Base-by-base conservation (phyloP, 1,139 yeast genomes). In the Diutina mesorugosa region DNA sequence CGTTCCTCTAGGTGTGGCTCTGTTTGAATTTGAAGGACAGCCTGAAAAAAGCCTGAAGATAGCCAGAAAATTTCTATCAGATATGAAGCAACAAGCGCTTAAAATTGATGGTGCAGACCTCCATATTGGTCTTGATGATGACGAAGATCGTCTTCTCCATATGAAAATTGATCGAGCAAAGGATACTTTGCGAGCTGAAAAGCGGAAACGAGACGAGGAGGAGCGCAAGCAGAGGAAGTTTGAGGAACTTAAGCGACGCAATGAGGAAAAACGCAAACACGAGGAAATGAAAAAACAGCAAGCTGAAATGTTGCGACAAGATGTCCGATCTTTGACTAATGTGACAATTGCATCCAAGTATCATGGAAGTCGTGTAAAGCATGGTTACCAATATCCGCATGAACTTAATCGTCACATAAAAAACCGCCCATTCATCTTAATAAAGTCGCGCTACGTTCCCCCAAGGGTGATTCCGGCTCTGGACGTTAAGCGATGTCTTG, bases 1-100 rank as follows among this genome's bases (percentile, higher is more conserved):
- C 2, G 87, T 86, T 28, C 93, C 96, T 0, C 69, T 90, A 55
- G 95, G 96, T 3, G 73, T 90, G 45, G 87, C 87, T 53, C 72
- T 83, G 26, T 74, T 90, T 57, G 74, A 78, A 58, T 90, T 80
- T 69, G 82, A 77, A 58, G 91, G 91, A 3, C 72, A 74, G 26
- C 64, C 74, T 2, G 85, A 81, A 55, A 72, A 72, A 57, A 80
- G 93, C 0, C 81, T 81, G 64, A 69, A 66, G 51, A 62, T 70
- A 28, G 80, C 80, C 14, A 69, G 69, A 54, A 67, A 66, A 55
- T 67, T 76, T 32, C 66, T 76, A 7, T 60, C 63, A 30, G 66
- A 63, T 3, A 65, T 74, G 12, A 66, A 66, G 53, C 35, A 61
- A 1, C 72, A 69, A 45, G 64, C 66, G 4, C 69, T 74, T 6